Conservation (phyloP, 176 grass and related monocot genomes). For the Triticum urartu region DNA sequence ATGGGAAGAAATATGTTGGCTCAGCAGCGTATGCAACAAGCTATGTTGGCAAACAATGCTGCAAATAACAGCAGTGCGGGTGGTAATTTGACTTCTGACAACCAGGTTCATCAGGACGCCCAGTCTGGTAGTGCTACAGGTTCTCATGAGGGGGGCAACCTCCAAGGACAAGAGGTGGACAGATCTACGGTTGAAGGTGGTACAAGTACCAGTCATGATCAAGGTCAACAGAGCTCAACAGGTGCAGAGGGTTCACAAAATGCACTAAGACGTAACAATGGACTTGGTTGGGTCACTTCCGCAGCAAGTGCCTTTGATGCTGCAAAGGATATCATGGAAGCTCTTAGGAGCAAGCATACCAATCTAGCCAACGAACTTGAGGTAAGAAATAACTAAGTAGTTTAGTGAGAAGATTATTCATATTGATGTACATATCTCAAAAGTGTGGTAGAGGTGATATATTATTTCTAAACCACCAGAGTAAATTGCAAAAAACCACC, state of each 20-base stretch:
- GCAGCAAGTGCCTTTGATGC: constrained; percentile 96
- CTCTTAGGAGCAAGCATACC: constrained; percentile 92
- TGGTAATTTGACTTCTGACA: constrained; percentile 62
- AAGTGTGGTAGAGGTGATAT: not conserved
- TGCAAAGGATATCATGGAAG: constrained; percentile 99
- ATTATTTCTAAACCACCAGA: not conserved
- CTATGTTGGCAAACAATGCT: constrained; percentile 66
- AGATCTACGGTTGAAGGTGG: constrained; percentile 65
- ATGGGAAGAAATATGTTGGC: constrained; percentile 76
- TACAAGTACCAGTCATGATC: constrained; percentile 58
- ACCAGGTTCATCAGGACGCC: constrained; percentile 53
- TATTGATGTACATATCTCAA: not conserved
- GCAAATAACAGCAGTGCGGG: constrained; percentile 47
- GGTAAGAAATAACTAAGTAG: constrained; percentile 29
- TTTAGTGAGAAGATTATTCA: not conserved
- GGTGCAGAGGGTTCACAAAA: constrained; percentile 54
- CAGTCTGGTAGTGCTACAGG: constrained; percentile 53
- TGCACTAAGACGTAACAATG: constrained; percentile 60
- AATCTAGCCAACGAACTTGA: constrained; percentile 62
- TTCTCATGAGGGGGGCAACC: constrained; percentile 74
- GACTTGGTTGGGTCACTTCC: constrained; percentile 70
- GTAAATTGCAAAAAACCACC: no score
- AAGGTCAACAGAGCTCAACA: constrained; percentile 61
- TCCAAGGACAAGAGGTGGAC: constrained; percentile 73
- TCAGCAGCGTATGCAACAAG: constrained; percentile 94